phyloP scores from a whole-genome alignment of 2,329 filamentous ascomycete genomes.

The Cladobotryum protrusum region DNA sequence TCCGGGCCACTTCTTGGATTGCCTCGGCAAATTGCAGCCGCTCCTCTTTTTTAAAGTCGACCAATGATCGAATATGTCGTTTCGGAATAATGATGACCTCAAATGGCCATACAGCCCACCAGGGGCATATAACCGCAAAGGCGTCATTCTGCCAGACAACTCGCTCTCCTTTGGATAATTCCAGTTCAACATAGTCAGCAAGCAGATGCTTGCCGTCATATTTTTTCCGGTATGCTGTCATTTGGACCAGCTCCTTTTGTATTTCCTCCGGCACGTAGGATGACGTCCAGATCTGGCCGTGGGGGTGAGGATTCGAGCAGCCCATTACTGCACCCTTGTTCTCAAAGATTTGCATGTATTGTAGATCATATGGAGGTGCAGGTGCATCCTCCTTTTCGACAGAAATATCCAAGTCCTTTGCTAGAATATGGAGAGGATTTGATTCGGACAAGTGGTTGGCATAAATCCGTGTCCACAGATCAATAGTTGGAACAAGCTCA shows the following conservation, averaged over 20 bases:
- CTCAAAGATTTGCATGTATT: conserved; percentile 99
- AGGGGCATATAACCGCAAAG: conserved; percentile 86
- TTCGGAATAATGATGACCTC: conserved; percentile 87
- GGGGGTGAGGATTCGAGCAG: conserved; percentile 96
- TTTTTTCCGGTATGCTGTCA: conserved; percentile 70
- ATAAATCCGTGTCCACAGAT: conserved; percentile 91
- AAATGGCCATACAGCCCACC: conserved; percentile 98
- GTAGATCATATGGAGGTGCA: conserved; percentile 66
- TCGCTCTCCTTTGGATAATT: conserved; percentile 74
- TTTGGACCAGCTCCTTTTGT: conserved; percentile 66
- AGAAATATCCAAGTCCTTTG: conserved; percentile 35
- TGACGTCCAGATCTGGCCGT: conserved; percentile 95
- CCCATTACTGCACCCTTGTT: conserved; percentile 98
- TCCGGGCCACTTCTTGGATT: conserved; percentile 78
- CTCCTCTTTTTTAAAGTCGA: conserved; percentile 72
- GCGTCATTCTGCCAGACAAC: conserved; percentile 80
- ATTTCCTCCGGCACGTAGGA: conserved; percentile 88
- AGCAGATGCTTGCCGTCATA: conserved; percentile 71
- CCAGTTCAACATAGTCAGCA: conserved; percentile 79
- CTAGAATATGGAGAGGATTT: conserved; percentile 51
- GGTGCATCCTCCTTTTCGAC: conserved; percentile 31
- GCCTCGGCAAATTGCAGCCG: conserved; percentile 70
- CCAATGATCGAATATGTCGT: conserved; percentile 73
- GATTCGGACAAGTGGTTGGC: conserved; percentile 68
- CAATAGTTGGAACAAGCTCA: conserved; percentile 75